These are phyloP conservation scores for Tetradesmus lagerheimii DNA, from an alignment of 139 green algal genomes.

Conservation along the genomic window DNA sequence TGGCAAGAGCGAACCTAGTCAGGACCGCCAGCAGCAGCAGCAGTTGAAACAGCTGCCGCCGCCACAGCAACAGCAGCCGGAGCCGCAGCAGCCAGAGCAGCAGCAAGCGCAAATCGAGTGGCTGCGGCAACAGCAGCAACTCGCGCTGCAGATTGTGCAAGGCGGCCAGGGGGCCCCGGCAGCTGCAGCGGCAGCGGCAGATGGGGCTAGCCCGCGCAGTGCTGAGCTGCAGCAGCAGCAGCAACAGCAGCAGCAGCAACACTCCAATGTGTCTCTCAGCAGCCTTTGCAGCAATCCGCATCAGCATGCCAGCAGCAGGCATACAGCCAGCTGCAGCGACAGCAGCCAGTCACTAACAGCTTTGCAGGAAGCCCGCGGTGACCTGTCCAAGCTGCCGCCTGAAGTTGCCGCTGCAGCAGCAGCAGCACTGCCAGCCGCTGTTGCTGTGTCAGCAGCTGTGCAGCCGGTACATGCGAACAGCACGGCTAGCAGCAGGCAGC, in stretches of 20 bases:
- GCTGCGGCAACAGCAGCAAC: neutral
- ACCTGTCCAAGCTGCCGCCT: neutral
- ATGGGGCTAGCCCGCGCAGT: neutral
- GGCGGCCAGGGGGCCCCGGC: neutral
- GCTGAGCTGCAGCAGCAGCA: slow-evolving; percentile 11
- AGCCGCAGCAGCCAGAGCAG: neutral
- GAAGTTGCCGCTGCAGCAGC: slow-evolving; percentile 32
- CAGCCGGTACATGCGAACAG: neutral
- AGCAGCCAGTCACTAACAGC: slow-evolving; percentile 20
- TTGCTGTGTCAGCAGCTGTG: neutral
- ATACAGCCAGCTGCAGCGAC: neutral
- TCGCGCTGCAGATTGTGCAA: neutral
- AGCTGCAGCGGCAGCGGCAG: slow-evolving; percentile 31
- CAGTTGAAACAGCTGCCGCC: neutral
- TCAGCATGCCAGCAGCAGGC: neutral
- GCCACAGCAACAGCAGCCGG: neutral
- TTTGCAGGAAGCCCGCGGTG: neutral
- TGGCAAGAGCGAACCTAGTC: slow-evolving; percentile 31
- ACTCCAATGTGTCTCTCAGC: neutral
- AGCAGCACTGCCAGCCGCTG: slow-evolving; percentile 22
- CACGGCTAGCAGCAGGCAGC: neutral
- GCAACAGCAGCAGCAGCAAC: slow-evolving; percentile 9
- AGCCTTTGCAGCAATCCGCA: neutral
- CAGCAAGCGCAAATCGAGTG: neutral
- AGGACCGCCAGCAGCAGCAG: slow-evolving; percentile 8